A percentile compares a stretch with the other conserved stretches of the same genome.
Conservation (phyloP, 1,284 basidiomycete genomes). For the Leccinum subspadiceum region DNA sequence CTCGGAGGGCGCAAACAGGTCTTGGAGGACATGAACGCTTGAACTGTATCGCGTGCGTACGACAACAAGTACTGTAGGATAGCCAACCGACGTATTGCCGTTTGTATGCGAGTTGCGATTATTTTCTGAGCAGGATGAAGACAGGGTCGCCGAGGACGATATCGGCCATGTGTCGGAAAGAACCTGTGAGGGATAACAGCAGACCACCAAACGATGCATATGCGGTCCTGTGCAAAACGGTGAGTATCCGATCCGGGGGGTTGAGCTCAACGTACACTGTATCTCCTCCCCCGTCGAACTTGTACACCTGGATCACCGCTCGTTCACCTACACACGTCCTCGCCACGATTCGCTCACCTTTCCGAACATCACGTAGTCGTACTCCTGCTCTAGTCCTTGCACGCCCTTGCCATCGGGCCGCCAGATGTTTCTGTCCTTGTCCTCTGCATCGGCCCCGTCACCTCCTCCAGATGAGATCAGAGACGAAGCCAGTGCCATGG, state of each 20-base stretch:
- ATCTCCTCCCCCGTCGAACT: conserved; percentile 89
- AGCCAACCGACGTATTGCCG: neutral
- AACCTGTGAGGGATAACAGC: conserved; percentile 91
- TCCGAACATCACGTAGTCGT: conserved; percentile 99
- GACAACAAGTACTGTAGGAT: conserved; percentile 10
- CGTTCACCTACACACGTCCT: conserved; percentile 12
- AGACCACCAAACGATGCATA: conserved; percentile 98
- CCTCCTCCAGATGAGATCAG: conserved; percentile 62
- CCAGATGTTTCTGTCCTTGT: conserved; percentile 81
- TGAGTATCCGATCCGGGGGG: conserved; percentile 4
- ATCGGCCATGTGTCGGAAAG: conserved; percentile 89
- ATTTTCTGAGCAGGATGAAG: conserved; percentile 87
- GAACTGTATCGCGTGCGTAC: neutral
- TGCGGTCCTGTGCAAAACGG: conserved; percentile 64
- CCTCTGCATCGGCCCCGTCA: conserved; percentile 50
- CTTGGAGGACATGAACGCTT: conserved; percentile 31
- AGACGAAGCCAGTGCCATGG: conserved; percentile 84
- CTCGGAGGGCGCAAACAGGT: conserved; percentile 38
- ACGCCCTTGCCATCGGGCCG: conserved; percentile 85
- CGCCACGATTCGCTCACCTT: conserved; percentile 60
- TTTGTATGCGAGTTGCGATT: conserved; percentile 26
- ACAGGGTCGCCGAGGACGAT: conserved; percentile 93
- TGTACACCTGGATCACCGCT: conserved; percentile 75
- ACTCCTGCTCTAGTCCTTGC: conserved; percentile 91
- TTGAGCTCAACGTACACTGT: conserved; percentile 59